These are phyloP conservation scores for Phytophthora constricta DNA, from an alignment of 352 stramenopile genomes.

Conservation along the genomic window DNA sequence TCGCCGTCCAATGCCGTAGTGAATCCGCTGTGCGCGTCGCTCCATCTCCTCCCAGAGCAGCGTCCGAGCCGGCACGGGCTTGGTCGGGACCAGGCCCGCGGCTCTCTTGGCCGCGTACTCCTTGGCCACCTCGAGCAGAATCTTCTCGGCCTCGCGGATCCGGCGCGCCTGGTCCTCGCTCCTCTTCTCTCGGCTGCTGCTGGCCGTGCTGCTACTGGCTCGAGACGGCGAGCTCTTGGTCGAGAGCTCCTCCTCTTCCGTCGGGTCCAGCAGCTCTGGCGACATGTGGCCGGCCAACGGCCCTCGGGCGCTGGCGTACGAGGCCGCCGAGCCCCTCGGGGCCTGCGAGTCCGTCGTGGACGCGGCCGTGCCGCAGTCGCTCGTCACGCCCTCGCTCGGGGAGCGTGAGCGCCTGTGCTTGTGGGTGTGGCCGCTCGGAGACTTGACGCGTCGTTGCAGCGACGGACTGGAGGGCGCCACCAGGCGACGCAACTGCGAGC, in stretches of 20 bases:
- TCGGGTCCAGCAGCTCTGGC: constrained; percentile 21
- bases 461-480: constrained; percentile 23
- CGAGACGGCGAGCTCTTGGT: constrained; percentile 12
- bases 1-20: constrained; percentile 41
- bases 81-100: constrained; percentile 71
- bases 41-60: constrained; percentile 86
- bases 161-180: constrained; percentile 40
- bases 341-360: constrained; percentile 37
- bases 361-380: constrained; percentile 36
- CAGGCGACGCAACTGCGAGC: constrained; percentile 14
- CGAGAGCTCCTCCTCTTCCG: constrained; percentile 34
- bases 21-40: constrained; percentile 42
- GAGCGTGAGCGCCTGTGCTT: constrained; percentile 33
- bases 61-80: constrained; percentile 72
- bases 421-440: background rate
- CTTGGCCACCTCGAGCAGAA: constrained; percentile 77
- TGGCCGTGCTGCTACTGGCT: background rate
- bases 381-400: constrained; percentile 41
- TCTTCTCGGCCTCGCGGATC: constrained; percentile 67
- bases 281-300: background rate
- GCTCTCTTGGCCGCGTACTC: constrained; percentile 84
- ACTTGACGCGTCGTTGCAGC: constrained; percentile 3
- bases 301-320: background rate
- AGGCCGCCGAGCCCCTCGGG: constrained; percentile 19
- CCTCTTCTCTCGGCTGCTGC: constrained; percentile 1